Evolutionary conservation across 2,329 filamentous ascomycete genomes (phyloP).

Genomic region (Exophiala calicioides): DNA sequence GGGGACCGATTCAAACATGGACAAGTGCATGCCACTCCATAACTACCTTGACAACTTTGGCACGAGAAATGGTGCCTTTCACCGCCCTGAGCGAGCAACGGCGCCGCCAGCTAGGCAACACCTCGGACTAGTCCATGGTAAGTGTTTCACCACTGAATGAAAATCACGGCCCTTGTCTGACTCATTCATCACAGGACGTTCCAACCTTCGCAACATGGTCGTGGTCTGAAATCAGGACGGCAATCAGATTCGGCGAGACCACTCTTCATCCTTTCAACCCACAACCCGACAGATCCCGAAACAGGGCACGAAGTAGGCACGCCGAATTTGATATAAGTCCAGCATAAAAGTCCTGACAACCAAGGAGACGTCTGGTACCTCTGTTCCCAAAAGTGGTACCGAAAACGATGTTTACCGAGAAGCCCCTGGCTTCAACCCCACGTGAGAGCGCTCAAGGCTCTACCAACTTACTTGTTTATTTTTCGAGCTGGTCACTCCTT

Average conservation of each 20-base stretch:
- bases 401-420: not conserved
- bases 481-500: slow-evolving; percentile 24
- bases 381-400: not conserved
- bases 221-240: slow-evolving; percentile 24
- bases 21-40: slow-evolving; percentile 11
- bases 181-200: slow-evolving; percentile 24
- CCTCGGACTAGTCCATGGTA: slow-evolving; percentile 31
- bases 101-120: slow-evolving; percentile 30
- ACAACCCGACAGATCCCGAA: not conserved
- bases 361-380: not conserved
- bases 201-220: slow-evolving; percentile 30
- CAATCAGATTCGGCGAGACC: slow-evolving; percentile 11
- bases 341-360: slow-evolving; percentile 1
- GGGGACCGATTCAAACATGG: slow-evolving; percentile 5
- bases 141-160: slow-evolving; percentile 12
- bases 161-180: too few relatives aligned
- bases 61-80: slow-evolving; percentile 4
- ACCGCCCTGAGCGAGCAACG: slow-evolving; percentile 23
- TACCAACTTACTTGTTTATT: not conserved
- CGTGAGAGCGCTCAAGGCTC: not conserved
- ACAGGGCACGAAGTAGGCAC: not conserved
- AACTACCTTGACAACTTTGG: slow-evolving; percentile 11
- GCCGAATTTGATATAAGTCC: slow-evolving; percentile 20
- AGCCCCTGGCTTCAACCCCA: not conserved
- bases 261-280: not conserved